Evolutionary conservation across 2,329 filamentous ascomycete genomes (phyloP), one percentile per base, ranked within the genome.

Genomic region (Fusarium sarcochroum): DNA sequence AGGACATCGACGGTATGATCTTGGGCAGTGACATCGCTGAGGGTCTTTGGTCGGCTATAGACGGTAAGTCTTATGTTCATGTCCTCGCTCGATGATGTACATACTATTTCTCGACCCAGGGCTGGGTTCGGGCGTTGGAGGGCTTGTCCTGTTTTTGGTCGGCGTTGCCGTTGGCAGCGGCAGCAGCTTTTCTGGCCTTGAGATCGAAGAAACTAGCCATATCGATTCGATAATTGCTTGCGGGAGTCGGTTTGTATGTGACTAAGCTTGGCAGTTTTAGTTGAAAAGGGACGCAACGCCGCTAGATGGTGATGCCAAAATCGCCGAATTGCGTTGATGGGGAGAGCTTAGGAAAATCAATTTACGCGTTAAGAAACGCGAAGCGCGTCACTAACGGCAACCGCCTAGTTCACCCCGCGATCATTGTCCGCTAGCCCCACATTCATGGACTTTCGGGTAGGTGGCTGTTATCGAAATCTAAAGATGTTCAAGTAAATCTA

Each of bases 61-160:
- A 34, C 21, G 17, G 48, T 75, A 40, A 72, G 69, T 41, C 15
- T 23, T 20, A 9, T 20, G 6, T 17, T 10, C 5, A 13, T 5
- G 21, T 17, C n/a, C 17, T 45, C 38, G 23, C n/a, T 45, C n/a
- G 51, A 40, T 21, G 18, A 27, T 42, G 20, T 42, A 64, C 86
- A 67, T 84, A 97, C 95, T 98, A 98, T 92, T 98, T 98, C 84
- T 98, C 96, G 53, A 98, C 95, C 96, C 96, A 99, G 75, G 96
- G 96, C 76, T 98, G 95, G 10, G 75, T 72, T 90, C 85, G 75
- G 87, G 87, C 71, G 86, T 91, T 75, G 84, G 86, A 60, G 83
- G 86, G 72, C 69, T 86, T 86, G 64, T 90, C 86, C 55, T 85
- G 80, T 80, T 95, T 97, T 53, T 86, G 86, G 44, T 91, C 89